Evolutionary conservation across 306 rosid species (phyloP).

Genomic region (Echinosophora koreensis): DNA sequence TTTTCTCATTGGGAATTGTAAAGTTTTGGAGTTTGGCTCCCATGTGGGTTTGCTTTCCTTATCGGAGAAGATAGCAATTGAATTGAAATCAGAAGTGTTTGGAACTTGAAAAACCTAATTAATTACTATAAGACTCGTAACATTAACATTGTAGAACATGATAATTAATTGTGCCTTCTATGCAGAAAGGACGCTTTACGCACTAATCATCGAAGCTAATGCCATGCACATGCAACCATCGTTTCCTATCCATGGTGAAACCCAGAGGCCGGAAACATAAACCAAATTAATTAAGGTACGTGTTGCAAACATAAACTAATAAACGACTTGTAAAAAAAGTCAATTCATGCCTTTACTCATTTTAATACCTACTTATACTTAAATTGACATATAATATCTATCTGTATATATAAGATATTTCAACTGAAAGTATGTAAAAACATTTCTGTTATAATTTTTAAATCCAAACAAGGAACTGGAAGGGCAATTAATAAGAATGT

Average conservation of each 20-base stretch:
- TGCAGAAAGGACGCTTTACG: conserved; percentile 35
- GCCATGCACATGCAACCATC: conserved; percentile 63
- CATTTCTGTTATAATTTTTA: too few species aligned
- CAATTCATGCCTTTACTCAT: background rate
- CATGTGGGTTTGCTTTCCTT: conserved; percentile 77
- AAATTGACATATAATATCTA: background rate
- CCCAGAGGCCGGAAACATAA: conserved; percentile 37
- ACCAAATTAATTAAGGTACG: conserved; percentile 28
- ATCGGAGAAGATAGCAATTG: conserved; percentile 51
- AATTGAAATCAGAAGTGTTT: conserved; percentile 37
- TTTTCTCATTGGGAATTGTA: conserved; percentile 45
- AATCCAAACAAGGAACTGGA: background rate
- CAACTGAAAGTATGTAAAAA: too few species aligned
- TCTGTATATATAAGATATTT: too few species aligned
- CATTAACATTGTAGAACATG: conserved; percentile 28
- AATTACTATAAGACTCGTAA: conserved; percentile 6
- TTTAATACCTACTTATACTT: too few species aligned
- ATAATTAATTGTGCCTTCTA: conserved; percentile 26
- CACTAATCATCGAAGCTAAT: conserved; percentile 42
- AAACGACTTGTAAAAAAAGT: background rate
- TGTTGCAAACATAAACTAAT: conserved; percentile 32
- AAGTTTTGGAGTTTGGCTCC: conserved; percentile 56
- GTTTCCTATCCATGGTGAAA: conserved; percentile 38
- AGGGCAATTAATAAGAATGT: background rate
- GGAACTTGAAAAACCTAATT: conserved; percentile 48